Conservation (phyloP, 208 protist species). For the Leishmania major region DNA sequence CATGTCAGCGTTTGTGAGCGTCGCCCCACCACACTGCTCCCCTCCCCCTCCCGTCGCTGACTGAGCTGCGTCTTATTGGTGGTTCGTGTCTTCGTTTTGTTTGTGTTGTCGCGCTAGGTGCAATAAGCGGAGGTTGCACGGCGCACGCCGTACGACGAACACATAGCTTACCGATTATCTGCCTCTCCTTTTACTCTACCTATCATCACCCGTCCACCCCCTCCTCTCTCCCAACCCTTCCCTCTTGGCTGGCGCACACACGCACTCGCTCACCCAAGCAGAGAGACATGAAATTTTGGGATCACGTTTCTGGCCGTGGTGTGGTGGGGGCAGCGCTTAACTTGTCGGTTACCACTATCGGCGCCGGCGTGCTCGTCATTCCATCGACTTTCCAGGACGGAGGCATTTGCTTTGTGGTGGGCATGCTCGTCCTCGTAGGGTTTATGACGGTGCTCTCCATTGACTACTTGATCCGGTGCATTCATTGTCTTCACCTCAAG, state of each 20-base stretch:
- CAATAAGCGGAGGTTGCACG: background rate
- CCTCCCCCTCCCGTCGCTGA: too few species aligned
- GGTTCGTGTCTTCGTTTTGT: background rate
- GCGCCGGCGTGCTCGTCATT: constrained; percentile 65
- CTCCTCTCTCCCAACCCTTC: background rate
- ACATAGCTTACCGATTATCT: background rate
- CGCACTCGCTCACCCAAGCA: background rate
- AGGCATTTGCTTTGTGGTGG: constrained; percentile 54
- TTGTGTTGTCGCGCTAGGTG: background rate
- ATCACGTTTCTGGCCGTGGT: constrained; percentile 22
- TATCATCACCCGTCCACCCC: background rate
- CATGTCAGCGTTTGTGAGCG: background rate
- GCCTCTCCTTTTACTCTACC: background rate
- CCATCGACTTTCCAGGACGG: constrained; percentile 66
- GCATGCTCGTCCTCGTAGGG: constrained; percentile 47
- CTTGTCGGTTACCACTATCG: constrained; percentile 74
- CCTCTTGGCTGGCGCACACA: background rate
- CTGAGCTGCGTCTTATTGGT: background rate
- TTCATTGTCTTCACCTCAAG: constrained; percentile 55
- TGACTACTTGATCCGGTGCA: constrained; percentile 76
- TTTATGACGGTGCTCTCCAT: constrained; percentile 68
- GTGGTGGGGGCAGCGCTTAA: constrained; percentile 58
- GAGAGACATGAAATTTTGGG: constrained; percentile 12
- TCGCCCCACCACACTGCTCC: background rate
- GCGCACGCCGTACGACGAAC: background rate